Evolutionary conservation across 768 basidiomycete species (phyloP).

Genomic region (Amanita thiersii): DNA sequence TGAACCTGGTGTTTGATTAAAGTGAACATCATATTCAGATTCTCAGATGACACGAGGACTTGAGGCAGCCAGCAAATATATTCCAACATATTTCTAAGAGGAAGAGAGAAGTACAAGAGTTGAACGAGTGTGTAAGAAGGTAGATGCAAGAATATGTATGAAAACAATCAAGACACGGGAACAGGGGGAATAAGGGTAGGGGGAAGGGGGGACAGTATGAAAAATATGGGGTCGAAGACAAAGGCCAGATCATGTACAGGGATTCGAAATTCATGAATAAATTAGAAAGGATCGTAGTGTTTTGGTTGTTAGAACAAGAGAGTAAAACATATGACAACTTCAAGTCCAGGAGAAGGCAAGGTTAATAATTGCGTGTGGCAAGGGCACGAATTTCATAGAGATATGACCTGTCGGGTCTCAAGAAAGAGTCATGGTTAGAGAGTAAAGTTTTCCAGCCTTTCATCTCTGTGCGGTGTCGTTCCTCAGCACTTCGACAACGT

Average conservation of each 20-base stretch:
- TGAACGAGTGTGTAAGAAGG: slow-evolving; percentile 6
- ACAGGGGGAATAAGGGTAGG: background rate
- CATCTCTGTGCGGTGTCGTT: slow-evolving; percentile 78
- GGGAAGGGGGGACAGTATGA: too few species aligned
- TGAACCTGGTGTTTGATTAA: too few species aligned
- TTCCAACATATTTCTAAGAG: too few species aligned
- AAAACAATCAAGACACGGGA: slow-evolving; percentile 9
- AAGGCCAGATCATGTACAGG: slow-evolving; percentile 7
- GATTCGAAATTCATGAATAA: slow-evolving; percentile 14
- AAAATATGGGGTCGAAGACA: slow-evolving; percentile 9
- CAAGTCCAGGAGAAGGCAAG: slow-evolving; percentile 4
- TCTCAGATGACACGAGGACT: too few species aligned
- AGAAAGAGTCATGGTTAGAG: slow-evolving; percentile 26
- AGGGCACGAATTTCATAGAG: slow-evolving; percentile 80
- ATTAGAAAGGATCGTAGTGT: slow-evolving; percentile 12
- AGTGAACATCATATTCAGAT: too few species aligned
- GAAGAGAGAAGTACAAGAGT: too few species aligned
- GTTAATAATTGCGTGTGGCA: slow-evolving; percentile 76
- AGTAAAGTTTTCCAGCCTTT: slow-evolving; percentile 60
- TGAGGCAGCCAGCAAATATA: too few species aligned
- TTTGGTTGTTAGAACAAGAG: background rate
- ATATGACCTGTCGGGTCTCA: slow-evolving; percentile 50
- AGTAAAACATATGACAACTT: background rate
- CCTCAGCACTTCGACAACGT: slow-evolving; percentile 69
- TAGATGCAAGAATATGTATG: slow-evolving; percentile 4